Base-by-base conservation (phyloP, 2,329 filamentous ascomycete species). In the Ustulina deusta region DNA sequence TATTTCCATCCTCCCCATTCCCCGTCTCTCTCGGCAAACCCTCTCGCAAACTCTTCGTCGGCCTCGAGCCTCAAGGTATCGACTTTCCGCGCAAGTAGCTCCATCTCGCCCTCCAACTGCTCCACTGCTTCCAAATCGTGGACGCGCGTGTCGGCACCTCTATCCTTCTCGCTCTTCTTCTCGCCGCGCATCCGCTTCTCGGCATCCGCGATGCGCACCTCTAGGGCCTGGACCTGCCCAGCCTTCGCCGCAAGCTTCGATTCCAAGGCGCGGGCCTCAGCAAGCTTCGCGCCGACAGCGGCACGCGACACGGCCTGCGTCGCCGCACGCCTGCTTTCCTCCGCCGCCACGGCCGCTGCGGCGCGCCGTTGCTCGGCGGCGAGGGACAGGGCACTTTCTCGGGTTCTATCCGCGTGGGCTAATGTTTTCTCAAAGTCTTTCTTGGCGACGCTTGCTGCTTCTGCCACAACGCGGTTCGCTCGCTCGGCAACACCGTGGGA, bases 1-100 rank as follows among this genome's bases (percentile, higher is more conserved):
- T 57, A 63, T 42, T 51, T 57, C 49, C 67, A 59, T 44, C 58
- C 49, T 10, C 70, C 61, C 63, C 38, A 51, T n/a, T 36, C 60
- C 13, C 22, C 51, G 10, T 78, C 76, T 65, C 77, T 74, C 54
- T 74, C 74, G 13, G 73, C 81, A 69, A 86, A 60, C 68, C 83
- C 81, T 67, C 79, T 77, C 34, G 83, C 84, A 67, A 83, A 83
- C 68, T 82, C 79, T 72, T 81, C 84, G 60, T 87, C 84, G 1
- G 81, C 83, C 73, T 84, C 80, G 6, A 84, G 67, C 66, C 79
- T 75, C 62, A 85, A 64, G 63, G 69, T 63, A 59, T 82, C 79
- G 11, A 73, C 61, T 17, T 70, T 60, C 7, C 32, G 40, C 1
- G 49, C 54, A 29, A 77, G 60, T 13, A 42, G 46, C 7, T 71